These are phyloP conservation scores for Backusella sp. DNA, from an alignment of 192 early-diverging fungal species.

Conservation along the genomic window DNA sequence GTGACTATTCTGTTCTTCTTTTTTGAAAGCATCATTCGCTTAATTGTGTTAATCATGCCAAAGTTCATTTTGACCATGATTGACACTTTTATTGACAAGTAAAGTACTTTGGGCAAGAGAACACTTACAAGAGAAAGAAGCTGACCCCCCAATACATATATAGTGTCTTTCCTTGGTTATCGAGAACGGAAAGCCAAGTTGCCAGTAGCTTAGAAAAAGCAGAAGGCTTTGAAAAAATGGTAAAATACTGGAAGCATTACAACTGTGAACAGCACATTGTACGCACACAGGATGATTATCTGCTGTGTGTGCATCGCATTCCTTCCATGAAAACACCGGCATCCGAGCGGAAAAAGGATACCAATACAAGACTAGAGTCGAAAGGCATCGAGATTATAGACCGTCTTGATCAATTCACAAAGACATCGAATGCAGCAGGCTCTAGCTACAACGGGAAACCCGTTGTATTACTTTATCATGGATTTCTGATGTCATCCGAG, in stretches of 20 bases:
- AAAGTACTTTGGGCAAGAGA: background rate
- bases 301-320: slow-evolving; percentile 82
- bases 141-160: background rate
- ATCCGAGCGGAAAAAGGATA: background rate
- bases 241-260: slow-evolving; percentile 37
- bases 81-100: slow-evolving; percentile 31
- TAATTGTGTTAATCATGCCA: slow-evolving; percentile 67
- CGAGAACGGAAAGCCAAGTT: slow-evolving; percentile 15
- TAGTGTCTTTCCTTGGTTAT: slow-evolving; percentile 30
- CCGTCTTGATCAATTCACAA: slow-evolving; percentile 17
- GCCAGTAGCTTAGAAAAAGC: slow-evolving; percentile 40
- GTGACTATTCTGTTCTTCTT: slow-evolving; percentile 65
- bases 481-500: slow-evolving; percentile 92
- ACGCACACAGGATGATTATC: slow-evolving; percentile 83
- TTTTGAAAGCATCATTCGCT: slow-evolving; percentile 66
- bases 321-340: slow-evolving; percentile 35
- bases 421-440: background rate
- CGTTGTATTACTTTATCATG: slow-evolving; percentile 93
- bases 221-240: slow-evolving; percentile 44
- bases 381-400: slow-evolving; percentile 24
- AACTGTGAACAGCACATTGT: slow-evolving; percentile 79
- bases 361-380: background rate
- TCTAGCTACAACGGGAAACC: slow-evolving; percentile 50
- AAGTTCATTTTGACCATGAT: slow-evolving; percentile 47
- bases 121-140: background rate